Evolutionary conservation across 1,284 basidiomycete species (phyloP), one percentile per base, ranked within the genome.

Genomic region (Ceratobasidium theobromae): DNA sequence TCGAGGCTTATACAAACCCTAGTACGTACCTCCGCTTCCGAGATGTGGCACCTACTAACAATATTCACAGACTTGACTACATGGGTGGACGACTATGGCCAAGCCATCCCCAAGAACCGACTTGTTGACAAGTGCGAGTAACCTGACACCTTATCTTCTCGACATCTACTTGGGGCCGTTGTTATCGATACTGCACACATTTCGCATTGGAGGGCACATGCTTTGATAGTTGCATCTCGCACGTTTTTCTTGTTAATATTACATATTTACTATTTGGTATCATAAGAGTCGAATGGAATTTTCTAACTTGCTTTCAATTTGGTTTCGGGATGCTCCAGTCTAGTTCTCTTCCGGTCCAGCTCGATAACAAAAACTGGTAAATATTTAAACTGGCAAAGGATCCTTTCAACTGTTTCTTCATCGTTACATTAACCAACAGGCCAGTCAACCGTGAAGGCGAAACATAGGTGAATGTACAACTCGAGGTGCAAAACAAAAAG

Each of bases 1-100:
- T 76, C 49, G 77, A 77, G 30, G 77, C 78, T 9, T 79, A 79
- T 66, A 76, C 73, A n/a, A 71, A 71, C 48, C 65, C 57, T 32
- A 60, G 57, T 60, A 51, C 53, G 30, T 40, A 38, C 5, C 3
- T 35, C 6, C 9, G 4, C 23, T 21, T 27, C 1, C 25, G 4
- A 11, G 25, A 1, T 25, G n/a, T 14, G 14, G 23, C 21, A 27
- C 18, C 43, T 25, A n/a, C 32, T 30, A 38, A 32, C 27, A 21
- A n/a, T 60, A 16, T 38, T 3, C 11, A 35, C 25, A 60, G 57
- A 72, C 52, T 40, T 73, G 18, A 73, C 71, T 11, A 73, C 71
- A 12, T 72, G 71, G 71, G 68, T 58, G 18, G 49, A 62, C 43
- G 54, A 53, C 25, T 67, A 67, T 43, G 66, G 66, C 14, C 55